phyloP scores from a whole-genome alignment of 177 flowering plant genomes.

The Vitis hybrid region DNA sequence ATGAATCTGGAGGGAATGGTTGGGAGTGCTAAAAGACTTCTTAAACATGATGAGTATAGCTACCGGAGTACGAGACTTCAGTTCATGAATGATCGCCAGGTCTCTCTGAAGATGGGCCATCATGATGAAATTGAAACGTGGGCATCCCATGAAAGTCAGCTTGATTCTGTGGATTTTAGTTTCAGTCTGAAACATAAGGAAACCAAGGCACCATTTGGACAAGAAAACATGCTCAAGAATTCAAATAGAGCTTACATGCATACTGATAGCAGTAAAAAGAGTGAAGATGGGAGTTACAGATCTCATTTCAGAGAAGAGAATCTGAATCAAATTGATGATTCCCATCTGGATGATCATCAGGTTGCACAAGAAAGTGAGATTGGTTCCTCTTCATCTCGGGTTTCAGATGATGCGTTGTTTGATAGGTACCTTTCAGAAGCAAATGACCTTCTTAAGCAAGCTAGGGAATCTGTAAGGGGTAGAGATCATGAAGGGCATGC shows the following conservation, averaged over 20 bases:
- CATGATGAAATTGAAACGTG: conserved; percentile 25
- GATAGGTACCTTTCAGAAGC: conserved; percentile 61
- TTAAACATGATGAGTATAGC: conserved; percentile 26
- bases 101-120: conserved; percentile 22
- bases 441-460: conserved; percentile 59
- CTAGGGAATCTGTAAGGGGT: conserved; percentile 49
- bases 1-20: conserved; percentile 11
- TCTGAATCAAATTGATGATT: conserved; percentile 16
- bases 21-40: conserved; percentile 17
- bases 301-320: conserved; percentile 19
- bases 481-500: conserved; percentile 49
- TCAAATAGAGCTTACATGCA: conserved; percentile 29
- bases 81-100: conserved; percentile 23
- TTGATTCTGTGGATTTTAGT: conserved; percentile 35
- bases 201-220: conserved; percentile 32
- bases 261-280: conserved; percentile 20
- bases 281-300: conserved; percentile 17
- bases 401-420: conserved; percentile 60
- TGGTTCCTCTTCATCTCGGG: conserved; percentile 39
- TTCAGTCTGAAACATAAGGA: conserved; percentile 25
- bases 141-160: conserved; percentile 21
- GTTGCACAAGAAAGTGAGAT: conserved; percentile 22
- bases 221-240: conserved; percentile 27
- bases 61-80: conserved; percentile 21
- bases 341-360: conserved; percentile 9